A percentile compares a stretch with the other conserved stretches of the same genome.
Evolutionary conservation across 495 filamentous ascomycete species (phyloP).

Genomic region (Wilcoxina mikolae): DNA sequence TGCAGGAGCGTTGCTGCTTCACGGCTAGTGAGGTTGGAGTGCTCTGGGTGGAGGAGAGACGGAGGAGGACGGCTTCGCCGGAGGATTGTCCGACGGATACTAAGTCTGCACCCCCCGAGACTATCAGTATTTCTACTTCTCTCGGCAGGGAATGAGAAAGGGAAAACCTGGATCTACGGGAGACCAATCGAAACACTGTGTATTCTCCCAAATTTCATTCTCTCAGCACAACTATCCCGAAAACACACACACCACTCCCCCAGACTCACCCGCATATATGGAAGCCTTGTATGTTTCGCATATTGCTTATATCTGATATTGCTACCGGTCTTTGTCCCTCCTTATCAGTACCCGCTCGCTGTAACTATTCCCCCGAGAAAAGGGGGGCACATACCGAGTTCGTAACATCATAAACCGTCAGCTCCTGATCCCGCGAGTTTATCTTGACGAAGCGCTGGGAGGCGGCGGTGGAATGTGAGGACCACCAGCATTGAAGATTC

Average conservation of each 20-base stretch:
- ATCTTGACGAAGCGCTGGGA: constrained; percentile 65
- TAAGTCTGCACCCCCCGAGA: constrained; percentile 37
- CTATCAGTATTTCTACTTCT: not conserved
- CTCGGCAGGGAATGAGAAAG: not conserved
- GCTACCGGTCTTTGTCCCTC: constrained; percentile 30
- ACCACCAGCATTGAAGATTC: constrained; percentile 44
- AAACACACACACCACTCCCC: too few relatives aligned
- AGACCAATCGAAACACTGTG: constrained; percentile 71
- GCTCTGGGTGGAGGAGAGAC: constrained; percentile 51
- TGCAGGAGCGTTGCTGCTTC: constrained; percentile 76
- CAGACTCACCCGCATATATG: constrained; percentile 50
- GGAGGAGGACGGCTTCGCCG: constrained; percentile 69
- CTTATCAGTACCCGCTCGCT: not conserved
- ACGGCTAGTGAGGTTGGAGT: constrained; percentile 46
- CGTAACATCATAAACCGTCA: constrained; percentile 63
- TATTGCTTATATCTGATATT: constrained; percentile 51
- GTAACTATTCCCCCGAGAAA: too few relatives aligned
- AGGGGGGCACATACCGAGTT: constrained; percentile 33
- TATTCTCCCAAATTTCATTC: not conserved
- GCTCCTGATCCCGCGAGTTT: constrained; percentile 63
- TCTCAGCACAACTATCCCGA: not conserved
- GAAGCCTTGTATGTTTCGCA: constrained; percentile 62
- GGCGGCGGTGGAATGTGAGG: constrained; percentile 53
- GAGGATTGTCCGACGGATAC: constrained; percentile 73
- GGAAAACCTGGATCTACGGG: constrained; percentile 41